These are phyloP conservation scores for Leishmania tarentolae DNA, from an alignment of 208 protist genomes.

Conservation along the genomic window DNA sequence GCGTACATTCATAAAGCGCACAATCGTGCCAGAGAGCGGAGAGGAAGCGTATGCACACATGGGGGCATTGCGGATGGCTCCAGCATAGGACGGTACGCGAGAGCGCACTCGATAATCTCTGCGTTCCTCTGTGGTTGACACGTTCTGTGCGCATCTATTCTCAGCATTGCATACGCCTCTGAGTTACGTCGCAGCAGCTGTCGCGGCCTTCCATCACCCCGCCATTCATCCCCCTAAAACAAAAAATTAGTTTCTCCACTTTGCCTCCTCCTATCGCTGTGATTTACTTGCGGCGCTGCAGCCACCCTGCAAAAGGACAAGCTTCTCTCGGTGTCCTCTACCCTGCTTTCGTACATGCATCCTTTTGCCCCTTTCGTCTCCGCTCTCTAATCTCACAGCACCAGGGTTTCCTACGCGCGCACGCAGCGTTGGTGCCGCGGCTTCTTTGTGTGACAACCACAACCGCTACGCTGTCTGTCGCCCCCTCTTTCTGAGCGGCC, in stretches of 20 bases:
- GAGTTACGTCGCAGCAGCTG: neutral
- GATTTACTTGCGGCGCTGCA: neutral
- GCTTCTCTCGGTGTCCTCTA: neutral
- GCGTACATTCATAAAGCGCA: neutral
- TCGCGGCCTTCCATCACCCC: neutral
- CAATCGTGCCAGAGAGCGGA: neutral
- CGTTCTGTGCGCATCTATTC: neutral
- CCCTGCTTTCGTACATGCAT: neutral
- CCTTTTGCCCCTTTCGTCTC: neutral
- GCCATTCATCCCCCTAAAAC: neutral
- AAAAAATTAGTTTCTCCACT: no score
- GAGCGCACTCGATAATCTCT: neutral
- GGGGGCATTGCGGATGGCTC: neutral
- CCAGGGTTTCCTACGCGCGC: neutral
- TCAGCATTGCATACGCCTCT: neutral
- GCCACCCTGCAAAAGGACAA: neutral
- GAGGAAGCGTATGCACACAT: neutral
- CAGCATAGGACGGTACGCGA: neutral
- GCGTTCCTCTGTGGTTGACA: neutral
- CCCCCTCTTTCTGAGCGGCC: no score
- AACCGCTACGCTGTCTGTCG: neutral
- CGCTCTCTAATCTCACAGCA: neutral
- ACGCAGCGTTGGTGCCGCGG: neutral
- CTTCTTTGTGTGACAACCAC: neutral
- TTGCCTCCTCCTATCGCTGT: no score